Evolutionary conservation across 768 basidiomycete genomes (phyloP).

Genomic region (Lactifluus subvellereus): DNA sequence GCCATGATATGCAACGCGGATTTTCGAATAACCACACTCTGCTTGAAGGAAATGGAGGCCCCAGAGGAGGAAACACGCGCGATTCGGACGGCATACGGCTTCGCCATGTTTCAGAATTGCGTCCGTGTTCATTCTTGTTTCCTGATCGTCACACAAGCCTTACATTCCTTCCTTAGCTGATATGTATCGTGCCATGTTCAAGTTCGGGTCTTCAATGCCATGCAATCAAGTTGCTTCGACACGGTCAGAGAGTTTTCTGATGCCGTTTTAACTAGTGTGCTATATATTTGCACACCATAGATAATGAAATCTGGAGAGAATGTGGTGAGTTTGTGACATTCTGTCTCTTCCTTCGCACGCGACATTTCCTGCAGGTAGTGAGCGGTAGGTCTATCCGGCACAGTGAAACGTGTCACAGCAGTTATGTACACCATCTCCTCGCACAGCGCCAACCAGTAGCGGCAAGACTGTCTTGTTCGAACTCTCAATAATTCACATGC

Average conservation of each 20-base stretch:
- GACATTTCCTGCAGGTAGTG: conserved; percentile 46
- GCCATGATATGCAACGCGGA: not conserved
- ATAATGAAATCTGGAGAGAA: conserved; percentile 56
- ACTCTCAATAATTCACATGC: conserved; percentile 74
- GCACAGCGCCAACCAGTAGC: conserved; percentile 85
- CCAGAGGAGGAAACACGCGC: not conserved
- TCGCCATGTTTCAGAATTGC: conserved; percentile 58
- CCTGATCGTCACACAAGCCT: not conserved
- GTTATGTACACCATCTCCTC: conserved; percentile 6
- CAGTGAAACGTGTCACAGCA: not conserved
- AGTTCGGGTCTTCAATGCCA: conserved; percentile 89
- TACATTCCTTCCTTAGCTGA: conserved; percentile 52
- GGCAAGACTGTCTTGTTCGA: conserved; percentile 97
- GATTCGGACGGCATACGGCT: conserved; percentile 44
- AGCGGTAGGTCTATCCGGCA: conserved; percentile 45
- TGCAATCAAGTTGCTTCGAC: conserved; percentile 81
- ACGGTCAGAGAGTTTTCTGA: conserved; percentile 41
- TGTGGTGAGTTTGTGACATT: conserved; percentile 41
- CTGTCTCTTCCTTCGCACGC: not conserved
- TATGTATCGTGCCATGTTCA: conserved; percentile 73
- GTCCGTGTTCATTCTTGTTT: conserved; percentile 46
- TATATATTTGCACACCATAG: conserved; percentile 32
- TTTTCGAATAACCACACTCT: not conserved
- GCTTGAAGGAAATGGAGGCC: not conserved
- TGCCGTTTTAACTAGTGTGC: not conserved